phyloP scores from a whole-genome alignment of 257 asterid species.

The Ligustrum vulgare region DNA sequence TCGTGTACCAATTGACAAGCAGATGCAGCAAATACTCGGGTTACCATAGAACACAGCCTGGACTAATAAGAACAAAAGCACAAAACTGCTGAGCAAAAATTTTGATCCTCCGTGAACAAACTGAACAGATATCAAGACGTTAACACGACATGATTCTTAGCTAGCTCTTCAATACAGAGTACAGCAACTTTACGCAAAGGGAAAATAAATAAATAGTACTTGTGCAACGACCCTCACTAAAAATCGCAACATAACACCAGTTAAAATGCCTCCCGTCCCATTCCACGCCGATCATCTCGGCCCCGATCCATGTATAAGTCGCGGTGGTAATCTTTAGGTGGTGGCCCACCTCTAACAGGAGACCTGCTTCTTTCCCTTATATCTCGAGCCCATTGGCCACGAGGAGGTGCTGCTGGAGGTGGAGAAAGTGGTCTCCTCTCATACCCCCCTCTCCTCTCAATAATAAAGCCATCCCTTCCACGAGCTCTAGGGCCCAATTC shows the following conservation, averaged over 20 bases:
- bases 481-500: conserved; percentile 71
- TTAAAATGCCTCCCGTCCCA: conserved; percentile 51
- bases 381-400: conserved; percentile 66
- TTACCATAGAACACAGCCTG: not conserved
- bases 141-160: not conserved
- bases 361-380: conserved; percentile 74
- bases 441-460: conserved; percentile 50
- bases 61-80: not conserved
- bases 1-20: not conserved
- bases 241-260: not conserved
- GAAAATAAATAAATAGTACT: conserved; percentile 1
- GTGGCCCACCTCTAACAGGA: conserved; percentile 59
- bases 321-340: conserved; percentile 50
- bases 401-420: conserved; percentile 45
- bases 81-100: not conserved
- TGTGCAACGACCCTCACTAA: not conserved
- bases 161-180: not conserved
- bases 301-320: conserved; percentile 54
- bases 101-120: not conserved
- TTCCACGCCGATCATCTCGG: conserved; percentile 59
- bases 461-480: conserved; percentile 54
- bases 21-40: not conserved
- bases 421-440: conserved; percentile 61
- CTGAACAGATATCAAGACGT: not conserved
- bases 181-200: conserved; percentile 3